These are phyloP conservation scores for Neofusicoccum parvum DNA, from an alignment of 2,329 filamentous ascomycete species.

Conservation along the genomic window DNA sequence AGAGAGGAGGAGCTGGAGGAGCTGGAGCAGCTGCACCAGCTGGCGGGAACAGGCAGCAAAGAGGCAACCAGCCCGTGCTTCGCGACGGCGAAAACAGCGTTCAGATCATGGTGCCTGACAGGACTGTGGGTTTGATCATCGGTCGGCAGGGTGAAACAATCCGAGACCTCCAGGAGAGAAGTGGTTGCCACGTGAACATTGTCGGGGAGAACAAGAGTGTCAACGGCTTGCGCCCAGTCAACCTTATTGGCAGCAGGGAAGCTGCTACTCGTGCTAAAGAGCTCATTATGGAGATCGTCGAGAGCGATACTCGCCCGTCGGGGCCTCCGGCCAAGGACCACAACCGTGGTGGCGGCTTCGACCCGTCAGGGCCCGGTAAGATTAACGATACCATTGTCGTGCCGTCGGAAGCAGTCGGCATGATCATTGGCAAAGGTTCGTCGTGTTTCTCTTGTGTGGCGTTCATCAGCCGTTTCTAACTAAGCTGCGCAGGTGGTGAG, in stretches of 20 bases:
- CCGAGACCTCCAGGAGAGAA: slow-evolving; percentile 85
- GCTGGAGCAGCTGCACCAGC: neutral
- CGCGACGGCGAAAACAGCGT: slow-evolving; percentile 82
- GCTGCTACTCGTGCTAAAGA: slow-evolving; percentile 80
- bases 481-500: slow-evolving; percentile 65
- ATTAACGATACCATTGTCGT: slow-evolving; percentile 82
- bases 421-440: slow-evolving; percentile 87
- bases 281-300: slow-evolving; percentile 89
- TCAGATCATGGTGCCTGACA: slow-evolving; percentile 93
- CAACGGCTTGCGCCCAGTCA: slow-evolving; percentile 85
- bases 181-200: slow-evolving; percentile 94
- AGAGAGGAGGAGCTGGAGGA: neutral
- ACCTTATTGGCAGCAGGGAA: slow-evolving; percentile 78
- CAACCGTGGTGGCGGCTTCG: slow-evolving; percentile 43
- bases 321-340: slow-evolving; percentile 41
- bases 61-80: slow-evolving; percentile 50
- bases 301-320: slow-evolving; percentile 68
- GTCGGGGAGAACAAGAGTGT: slow-evolving; percentile 91
- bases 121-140: slow-evolving; percentile 90
- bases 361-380: slow-evolving; percentile 56
- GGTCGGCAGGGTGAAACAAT: slow-evolving; percentile 93
- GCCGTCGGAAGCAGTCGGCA: slow-evolving; percentile 87
- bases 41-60: slow-evolving; percentile 29
- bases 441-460: neutral
- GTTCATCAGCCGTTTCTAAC: slow-evolving; percentile 25